Percentiles rank a stretch among this genome's conserved stretches.
Conservation (phyloP, 768 basidiomycete genomes). For the Collybiopsis luxurians region DNA sequence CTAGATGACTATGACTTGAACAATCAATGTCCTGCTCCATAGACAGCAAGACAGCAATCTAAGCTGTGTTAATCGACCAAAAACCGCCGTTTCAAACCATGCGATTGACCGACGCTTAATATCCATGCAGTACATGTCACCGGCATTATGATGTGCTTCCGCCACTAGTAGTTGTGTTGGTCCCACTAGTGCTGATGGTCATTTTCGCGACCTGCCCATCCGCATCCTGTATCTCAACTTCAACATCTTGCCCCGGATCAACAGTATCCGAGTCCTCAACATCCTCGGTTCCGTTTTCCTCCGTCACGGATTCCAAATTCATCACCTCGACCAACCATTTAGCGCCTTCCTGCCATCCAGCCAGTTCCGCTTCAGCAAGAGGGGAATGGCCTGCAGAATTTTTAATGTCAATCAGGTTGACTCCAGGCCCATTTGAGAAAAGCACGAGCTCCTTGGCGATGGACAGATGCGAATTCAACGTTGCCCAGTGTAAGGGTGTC, state of each 20-base stretch:
- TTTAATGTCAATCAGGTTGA: constrained; percentile 71
- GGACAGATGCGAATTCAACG: constrained; percentile 74
- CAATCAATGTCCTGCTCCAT: no score
- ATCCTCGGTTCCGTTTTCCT: constrained; percentile 31
- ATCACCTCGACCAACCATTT: constrained; percentile 81
- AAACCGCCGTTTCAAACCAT: no score
- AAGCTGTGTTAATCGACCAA: no score
- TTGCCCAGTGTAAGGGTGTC: constrained; percentile 90
- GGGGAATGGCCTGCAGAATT: constrained; percentile 72
- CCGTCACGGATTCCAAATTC: constrained; percentile 54
- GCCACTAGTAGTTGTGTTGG: no score
- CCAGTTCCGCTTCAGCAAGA: constrained; percentile 78
- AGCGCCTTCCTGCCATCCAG: constrained; percentile 82
- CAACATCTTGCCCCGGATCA: constrained; percentile 41
- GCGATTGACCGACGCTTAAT: no score
- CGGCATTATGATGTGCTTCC: not conserved
- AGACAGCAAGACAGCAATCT: no score
- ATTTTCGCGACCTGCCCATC: constrained; percentile 68
- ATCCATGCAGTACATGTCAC: not conserved
- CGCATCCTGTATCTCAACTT: constrained; percentile 72
- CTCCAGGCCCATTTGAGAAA: constrained; percentile 55
- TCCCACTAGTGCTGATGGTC: constrained; percentile 52
- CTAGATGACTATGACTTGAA: no score
- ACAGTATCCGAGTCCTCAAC: constrained; percentile 25
- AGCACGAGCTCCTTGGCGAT: constrained; percentile 59